Percentiles rank a stretch among this genome's conserved stretches.
Conservation (phyloP, 129 eudicot genomes). For the Helianthus tuberosus region DNA sequence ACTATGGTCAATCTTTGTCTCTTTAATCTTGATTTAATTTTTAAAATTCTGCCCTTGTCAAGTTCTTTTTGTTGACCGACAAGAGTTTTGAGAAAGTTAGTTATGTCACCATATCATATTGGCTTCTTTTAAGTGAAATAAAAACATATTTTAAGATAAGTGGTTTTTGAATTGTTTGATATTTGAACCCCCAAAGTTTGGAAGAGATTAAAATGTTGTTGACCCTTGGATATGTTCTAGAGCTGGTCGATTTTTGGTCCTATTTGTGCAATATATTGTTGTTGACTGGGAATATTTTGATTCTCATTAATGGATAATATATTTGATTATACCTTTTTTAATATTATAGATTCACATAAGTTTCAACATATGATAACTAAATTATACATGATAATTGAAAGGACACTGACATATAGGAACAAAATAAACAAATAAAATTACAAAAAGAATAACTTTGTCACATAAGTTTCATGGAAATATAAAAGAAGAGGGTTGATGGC, state of each 20-base stretch:
- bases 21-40: neutral
- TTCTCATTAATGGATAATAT: neutral
- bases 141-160: conserved; percentile 14
- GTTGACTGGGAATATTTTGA: neutral
- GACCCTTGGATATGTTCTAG: neutral
- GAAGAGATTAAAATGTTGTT: neutral
- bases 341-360: neutral
- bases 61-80: conserved; percentile 2
- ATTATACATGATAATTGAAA: too few relatives aligned
- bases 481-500: too few relatives aligned
- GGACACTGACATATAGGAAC: too few relatives aligned
- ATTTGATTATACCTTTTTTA: neutral
- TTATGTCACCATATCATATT: conserved; percentile 8
- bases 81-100: conserved; percentile 21
- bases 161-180: conserved; percentile 26
- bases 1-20: conserved; percentile 16
- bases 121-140: conserved; percentile 13
- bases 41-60: neutral
- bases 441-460: too few relatives aligned
- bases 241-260: neutral
- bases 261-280: neutral
- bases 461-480: too few relatives aligned
- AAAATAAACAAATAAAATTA: too few relatives aligned
- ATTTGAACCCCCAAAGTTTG: neutral
- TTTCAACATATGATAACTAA: neutral